Evolutionary conservation across 139 green algal species (phyloP).

Genomic region (Parachlorella kessleri): DNA sequence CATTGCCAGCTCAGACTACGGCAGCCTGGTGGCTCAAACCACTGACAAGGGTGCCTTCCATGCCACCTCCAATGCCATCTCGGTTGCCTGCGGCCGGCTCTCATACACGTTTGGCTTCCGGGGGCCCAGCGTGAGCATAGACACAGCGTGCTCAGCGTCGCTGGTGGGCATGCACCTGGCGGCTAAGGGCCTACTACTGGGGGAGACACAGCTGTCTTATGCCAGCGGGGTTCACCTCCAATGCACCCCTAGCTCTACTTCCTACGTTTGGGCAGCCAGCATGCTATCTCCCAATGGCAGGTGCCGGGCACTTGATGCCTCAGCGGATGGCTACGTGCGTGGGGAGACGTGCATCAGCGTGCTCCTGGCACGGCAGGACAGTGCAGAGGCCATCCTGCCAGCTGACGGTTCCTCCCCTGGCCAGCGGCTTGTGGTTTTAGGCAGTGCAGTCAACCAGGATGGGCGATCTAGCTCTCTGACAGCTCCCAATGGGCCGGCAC

Average conservation of each 20-base stretch:
- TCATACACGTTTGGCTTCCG: conserved; percentile 72
- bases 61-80: conserved; percentile 62
- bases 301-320: conserved; percentile 71
- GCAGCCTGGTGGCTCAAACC: conserved; percentile 47
- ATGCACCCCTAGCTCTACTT: conserved; percentile 42
- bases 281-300: conserved; percentile 76
- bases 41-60: conserved; percentile 59
- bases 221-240: conserved; percentile 49
- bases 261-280: conserved; percentile 52
- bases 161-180: conserved; percentile 64
- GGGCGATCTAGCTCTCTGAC: conserved; percentile 83
- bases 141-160: conserved; percentile 79
- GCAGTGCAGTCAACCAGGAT: conserved; percentile 66
- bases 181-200: conserved; percentile 8
- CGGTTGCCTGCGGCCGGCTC: conserved; percentile 70
- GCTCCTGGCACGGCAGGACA: conserved; percentile 9
- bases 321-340: conserved; percentile 82
- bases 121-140: conserved; percentile 76
- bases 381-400: background rate
- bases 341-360: conserved; percentile 48
- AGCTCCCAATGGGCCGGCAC: conserved; percentile 86
- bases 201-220: conserved; percentile 24
- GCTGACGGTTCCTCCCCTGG: background rate
- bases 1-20: conserved; percentile 77
- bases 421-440: conserved; percentile 4